Evolutionary conservation across 108 stramenopile species (phyloP).

Genomic region (Schizochytrium sp.): DNA sequence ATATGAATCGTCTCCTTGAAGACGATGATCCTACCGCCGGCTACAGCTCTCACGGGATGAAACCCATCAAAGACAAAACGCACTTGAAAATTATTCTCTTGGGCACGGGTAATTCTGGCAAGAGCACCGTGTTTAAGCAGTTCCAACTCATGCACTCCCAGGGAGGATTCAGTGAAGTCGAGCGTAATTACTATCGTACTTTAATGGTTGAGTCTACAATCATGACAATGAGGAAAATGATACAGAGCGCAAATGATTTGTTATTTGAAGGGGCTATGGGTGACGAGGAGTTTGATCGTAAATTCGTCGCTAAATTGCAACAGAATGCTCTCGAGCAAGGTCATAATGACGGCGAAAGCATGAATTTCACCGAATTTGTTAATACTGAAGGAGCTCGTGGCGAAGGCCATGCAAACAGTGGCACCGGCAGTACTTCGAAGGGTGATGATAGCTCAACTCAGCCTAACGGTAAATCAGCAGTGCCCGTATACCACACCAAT

Average conservation of each 20-base stretch:
- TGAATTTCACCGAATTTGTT: slow-evolving; percentile 11
- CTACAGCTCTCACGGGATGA: not conserved
- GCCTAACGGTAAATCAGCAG: not conserved
- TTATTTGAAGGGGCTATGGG: slow-evolving; percentile 51
- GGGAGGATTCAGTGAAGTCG: slow-evolving; percentile 35
- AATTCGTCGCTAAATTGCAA: slow-evolving; percentile 4
- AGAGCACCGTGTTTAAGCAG: slow-evolving; percentile 73
- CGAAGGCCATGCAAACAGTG: not conserved
- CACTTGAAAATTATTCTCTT: slow-evolving; percentile 76
- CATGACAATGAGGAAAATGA: slow-evolving; percentile 49
- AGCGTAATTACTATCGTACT: slow-evolving; percentile 34
- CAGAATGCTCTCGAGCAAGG: not conserved
- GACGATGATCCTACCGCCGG: not conserved
- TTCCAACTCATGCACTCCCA: slow-evolving; percentile 28
- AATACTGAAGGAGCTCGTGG: not conserved
- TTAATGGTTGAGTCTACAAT: slow-evolving; percentile 45
- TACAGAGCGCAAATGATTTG: slow-evolving; percentile 49
- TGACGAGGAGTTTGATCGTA: slow-evolving; percentile 40
- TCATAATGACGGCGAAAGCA: not conserved
- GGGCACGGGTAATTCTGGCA: slow-evolving; percentile 78
- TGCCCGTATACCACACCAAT: not conserved
- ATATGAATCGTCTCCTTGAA: not conserved
- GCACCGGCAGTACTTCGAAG: too few relatives aligned
- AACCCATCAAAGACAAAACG: slow-evolving; percentile 72
- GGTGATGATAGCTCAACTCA: too few relatives aligned